Conservation (phyloP, 768 basidiomycete species). For the Trichaptum fuscoviolaceum region DNA sequence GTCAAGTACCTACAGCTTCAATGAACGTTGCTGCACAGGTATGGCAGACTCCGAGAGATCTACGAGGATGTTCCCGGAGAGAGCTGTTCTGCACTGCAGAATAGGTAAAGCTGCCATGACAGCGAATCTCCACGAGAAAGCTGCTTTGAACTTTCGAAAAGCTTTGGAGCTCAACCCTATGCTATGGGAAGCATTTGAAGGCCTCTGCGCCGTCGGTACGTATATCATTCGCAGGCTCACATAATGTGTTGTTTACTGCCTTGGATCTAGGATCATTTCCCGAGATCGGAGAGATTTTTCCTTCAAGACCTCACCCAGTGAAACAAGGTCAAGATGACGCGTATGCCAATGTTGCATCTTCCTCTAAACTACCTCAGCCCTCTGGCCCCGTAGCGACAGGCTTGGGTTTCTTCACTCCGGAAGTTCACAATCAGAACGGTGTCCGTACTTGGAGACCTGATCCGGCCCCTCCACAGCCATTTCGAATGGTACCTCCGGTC, state of each 20-base stretch:
- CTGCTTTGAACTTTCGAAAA: constrained; percentile 62
- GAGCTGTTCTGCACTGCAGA: constrained; percentile 70
- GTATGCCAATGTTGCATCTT: constrained; percentile 23
- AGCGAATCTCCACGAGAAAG: constrained; percentile 72
- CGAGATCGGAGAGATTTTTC: constrained; percentile 69
- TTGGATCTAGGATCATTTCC: constrained; percentile 53
- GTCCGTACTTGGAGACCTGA: constrained; percentile 26
- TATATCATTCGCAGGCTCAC: constrained; percentile 13
- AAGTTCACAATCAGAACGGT: constrained; percentile 29
- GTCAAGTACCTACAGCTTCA: constrained; percentile 2
- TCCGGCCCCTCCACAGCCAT: constrained; percentile 30
- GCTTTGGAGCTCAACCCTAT: constrained; percentile 72
- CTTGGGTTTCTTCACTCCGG: constrained; percentile 73
- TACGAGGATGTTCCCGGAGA: constrained; percentile 59
- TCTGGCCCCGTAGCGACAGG: constrained; percentile 50
- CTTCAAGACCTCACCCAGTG: constrained; percentile 52
- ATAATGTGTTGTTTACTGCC: constrained; percentile 14
- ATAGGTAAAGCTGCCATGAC: constrained; percentile 72
- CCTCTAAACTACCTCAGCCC: constrained; percentile 21
- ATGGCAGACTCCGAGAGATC: constrained; percentile 12
- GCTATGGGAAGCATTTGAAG: constrained; percentile 92
- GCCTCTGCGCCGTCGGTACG: constrained; percentile 73
- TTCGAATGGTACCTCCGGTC: constrained; percentile 49
- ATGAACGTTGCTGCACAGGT: neutral
- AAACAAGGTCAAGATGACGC: constrained; percentile 51